A percentile compares a stretch with the other conserved stretches of the same genome.
These are phyloP conservation scores for Mucor plumbeus DNA, from an alignment of 371 early-diverging fungal species.

Conservation along the genomic window DNA sequence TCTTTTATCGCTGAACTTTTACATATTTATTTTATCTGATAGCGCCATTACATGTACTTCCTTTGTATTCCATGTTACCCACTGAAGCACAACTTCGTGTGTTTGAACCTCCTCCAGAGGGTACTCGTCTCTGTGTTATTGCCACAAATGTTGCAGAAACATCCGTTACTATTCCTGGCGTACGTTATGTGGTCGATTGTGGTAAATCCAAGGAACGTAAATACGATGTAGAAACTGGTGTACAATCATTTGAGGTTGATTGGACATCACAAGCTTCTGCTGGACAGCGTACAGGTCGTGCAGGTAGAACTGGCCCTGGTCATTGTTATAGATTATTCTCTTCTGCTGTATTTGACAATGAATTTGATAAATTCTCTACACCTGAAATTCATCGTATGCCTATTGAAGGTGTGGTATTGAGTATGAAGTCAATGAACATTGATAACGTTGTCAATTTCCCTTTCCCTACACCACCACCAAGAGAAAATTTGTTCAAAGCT, in stretches of 20 bases:
- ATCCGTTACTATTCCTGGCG: conserved; percentile 96
- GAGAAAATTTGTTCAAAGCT: conserved; percentile 68
- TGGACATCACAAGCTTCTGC: conserved; percentile 97
- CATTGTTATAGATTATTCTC: conserved; percentile 98
- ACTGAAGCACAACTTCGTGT: conserved; percentile 89
- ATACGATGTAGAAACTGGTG: conserved; percentile 81
- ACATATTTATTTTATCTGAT: background rate
- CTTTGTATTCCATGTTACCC: conserved; percentile 91
- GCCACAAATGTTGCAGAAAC: conserved; percentile 99
- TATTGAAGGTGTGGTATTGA: conserved; percentile 94
- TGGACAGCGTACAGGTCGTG: conserved; percentile 97
- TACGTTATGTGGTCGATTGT: conserved; percentile 97
- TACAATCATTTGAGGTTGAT: conserved; percentile 86
- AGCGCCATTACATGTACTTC: conserved; percentile 83
- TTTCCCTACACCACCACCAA: conserved; percentile 89
- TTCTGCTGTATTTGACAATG: conserved; percentile 90
- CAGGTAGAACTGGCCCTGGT: conserved; percentile 97
- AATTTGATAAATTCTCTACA: conserved; percentile 84
- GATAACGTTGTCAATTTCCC: conserved; percentile 95
- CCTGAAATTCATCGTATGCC: conserved; percentile 97
- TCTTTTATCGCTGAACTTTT: no score
- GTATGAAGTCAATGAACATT: conserved; percentile 96
- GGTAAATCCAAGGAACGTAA: conserved; percentile 94
- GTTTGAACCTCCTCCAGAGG: conserved; percentile 87
- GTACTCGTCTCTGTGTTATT: conserved; percentile 92